phyloP scores from a whole-genome alignment of 164 flowering plant genomes.

The Magnolia officinalis region DNA sequence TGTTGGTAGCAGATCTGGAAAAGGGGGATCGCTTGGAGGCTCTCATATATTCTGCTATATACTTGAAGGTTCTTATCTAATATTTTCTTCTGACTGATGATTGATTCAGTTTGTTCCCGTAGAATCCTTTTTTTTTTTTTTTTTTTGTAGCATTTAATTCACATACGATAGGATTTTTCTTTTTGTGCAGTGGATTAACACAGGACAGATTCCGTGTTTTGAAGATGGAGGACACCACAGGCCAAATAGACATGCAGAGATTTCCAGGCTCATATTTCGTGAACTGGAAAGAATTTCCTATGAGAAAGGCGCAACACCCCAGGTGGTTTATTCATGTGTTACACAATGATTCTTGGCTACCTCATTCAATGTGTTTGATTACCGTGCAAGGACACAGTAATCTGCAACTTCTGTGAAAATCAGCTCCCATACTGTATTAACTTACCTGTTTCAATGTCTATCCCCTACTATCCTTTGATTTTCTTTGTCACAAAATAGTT shows the following conservation, averaged over 20 bases:
- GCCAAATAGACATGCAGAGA: conserved; percentile 97
- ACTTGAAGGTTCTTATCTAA: conserved; percentile 61
- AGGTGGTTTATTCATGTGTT: conserved; percentile 39
- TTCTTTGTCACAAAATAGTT: too few relatives aligned
- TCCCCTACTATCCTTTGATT: too few relatives aligned
- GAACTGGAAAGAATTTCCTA: conserved; percentile 68
- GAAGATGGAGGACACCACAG: conserved; percentile 97
- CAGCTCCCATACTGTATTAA: neutral
- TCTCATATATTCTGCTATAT: conserved; percentile 74
- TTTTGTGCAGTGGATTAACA: conserved; percentile 88
- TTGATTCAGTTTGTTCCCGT: neutral
- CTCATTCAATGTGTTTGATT: neutral
- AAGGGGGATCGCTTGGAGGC: conserved; percentile 63
- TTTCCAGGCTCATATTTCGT: conserved; percentile 85
- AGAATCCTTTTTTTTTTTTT: neutral
- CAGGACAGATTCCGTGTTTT: conserved; percentile 93
- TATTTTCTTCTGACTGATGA: neutral
- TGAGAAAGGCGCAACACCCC: conserved; percentile 55
- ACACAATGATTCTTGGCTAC: neutral
- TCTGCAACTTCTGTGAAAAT: neutral
- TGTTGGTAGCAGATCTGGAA: conserved; percentile 47
- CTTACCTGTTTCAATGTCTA: neutral
- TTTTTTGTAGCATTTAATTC: neutral
- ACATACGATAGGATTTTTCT: neutral
- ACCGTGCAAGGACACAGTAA: neutral